Evolutionary conservation across 139 green algal genomes (phyloP).

Genomic region (Zygnema circumcarinatum): DNA sequence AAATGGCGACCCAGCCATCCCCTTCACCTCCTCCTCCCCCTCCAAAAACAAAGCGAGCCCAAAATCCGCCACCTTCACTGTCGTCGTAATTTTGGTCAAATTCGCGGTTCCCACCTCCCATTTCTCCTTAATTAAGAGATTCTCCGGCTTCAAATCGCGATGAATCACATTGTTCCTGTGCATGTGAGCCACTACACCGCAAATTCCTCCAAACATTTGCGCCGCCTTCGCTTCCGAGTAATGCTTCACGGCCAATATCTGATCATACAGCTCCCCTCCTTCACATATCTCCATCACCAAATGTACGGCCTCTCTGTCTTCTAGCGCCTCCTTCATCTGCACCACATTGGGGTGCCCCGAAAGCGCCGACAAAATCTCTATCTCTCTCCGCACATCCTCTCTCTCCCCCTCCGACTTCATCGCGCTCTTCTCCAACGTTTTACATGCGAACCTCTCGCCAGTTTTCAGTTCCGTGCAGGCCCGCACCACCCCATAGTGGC

Average conservation of each 20-base stretch:
- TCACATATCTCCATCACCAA: constrained; percentile 52
- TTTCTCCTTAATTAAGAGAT: constrained; percentile 18
- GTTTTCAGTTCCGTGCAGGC: constrained; percentile 11
- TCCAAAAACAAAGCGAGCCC: constrained; percentile 28
- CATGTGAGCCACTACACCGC: constrained; percentile 16
- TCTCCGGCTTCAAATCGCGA: constrained; percentile 54
- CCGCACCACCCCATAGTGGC: constrained; percentile 47
- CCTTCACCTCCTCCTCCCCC: not conserved
- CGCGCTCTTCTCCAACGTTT: not conserved
- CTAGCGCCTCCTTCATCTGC: constrained; percentile 29
- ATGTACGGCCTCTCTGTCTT: constrained; percentile 40
- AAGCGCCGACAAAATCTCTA: not conserved
- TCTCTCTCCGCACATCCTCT: constrained; percentile 10
- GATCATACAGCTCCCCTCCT: constrained; percentile 35
- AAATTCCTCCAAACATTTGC: constrained; percentile 21
- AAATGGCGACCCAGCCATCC: constrained; percentile 14
- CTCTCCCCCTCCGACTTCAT: not conserved
- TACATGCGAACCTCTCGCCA: not conserved
- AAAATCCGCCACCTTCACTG: constrained; percentile 46
- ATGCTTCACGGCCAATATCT: not conserved
- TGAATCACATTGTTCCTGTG: constrained; percentile 42
- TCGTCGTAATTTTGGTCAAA: not conserved
- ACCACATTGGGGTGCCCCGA: constrained; percentile 45
- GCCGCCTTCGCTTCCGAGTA: constrained; percentile 15
- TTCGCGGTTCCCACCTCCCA: not conserved